Percentiles rank a stretch among this genome's conserved stretches.
These are phyloP conservation scores for Talaromyces sp. DNA, from an alignment of 2,329 filamentous ascomycete genomes.

Conservation along the genomic window DNA sequence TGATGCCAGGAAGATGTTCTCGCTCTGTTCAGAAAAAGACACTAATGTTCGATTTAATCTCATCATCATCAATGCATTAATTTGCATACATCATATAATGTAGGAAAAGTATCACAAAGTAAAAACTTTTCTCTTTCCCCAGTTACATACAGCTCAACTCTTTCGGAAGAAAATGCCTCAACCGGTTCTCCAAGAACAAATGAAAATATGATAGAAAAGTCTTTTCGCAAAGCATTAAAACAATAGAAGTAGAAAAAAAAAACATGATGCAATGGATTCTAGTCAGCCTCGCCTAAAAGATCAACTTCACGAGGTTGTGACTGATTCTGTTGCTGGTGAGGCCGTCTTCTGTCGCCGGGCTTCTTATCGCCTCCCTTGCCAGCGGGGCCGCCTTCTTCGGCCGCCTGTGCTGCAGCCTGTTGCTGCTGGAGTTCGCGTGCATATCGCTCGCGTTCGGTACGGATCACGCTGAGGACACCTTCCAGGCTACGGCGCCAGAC, in stretches of 20 bases:
- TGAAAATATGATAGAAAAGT: slow-evolving; percentile 20
- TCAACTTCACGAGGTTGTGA: slow-evolving; percentile 37
- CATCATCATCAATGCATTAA: slow-evolving; percentile 10
- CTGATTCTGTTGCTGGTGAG: slow-evolving; percentile 29
- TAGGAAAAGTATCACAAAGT: neutral
- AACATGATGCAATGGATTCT: slow-evolving; percentile 19
- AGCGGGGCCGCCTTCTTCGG: slow-evolving; percentile 29
- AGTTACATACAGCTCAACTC: neutral
- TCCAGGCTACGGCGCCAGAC: slow-evolving; percentile 82
- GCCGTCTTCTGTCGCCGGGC: slow-evolving; percentile 35
- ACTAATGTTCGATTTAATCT: neutral
- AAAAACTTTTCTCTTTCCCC: slow-evolving; percentile 1
- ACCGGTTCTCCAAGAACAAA: slow-evolving; percentile 23
- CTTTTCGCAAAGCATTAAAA: slow-evolving; percentile 20
- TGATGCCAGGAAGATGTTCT: neutral
- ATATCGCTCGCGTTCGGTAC: slow-evolving; percentile 76
- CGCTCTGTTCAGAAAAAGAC: neutral
- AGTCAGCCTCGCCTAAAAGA: slow-evolving; percentile 30
- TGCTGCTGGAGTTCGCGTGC: slow-evolving; percentile 61
- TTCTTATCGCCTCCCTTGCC: slow-evolving; percentile 25
- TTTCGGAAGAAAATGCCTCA: slow-evolving; percentile 1
- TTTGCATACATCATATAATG: slow-evolving; percentile 10
- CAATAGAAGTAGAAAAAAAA: slow-evolving; percentile 20
- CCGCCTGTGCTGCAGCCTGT: slow-evolving; percentile 53
- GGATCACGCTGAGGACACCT: slow-evolving; percentile 73